Evolutionary conservation across 768 basidiomycete species (phyloP), one percentile per base, ranked within the genome.

Genomic region (Russula emetica): DNA sequence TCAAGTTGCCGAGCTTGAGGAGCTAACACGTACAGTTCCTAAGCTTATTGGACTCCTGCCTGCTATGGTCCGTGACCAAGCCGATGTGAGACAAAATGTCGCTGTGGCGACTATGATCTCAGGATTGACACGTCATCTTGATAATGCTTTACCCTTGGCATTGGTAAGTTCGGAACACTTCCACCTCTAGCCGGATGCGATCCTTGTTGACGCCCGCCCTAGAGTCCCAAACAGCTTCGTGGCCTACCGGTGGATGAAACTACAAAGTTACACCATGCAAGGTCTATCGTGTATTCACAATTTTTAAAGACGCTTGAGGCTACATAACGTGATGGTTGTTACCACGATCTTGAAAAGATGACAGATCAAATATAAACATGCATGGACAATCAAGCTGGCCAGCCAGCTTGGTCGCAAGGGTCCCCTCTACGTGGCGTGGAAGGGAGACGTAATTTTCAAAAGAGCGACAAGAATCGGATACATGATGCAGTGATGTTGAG

Each of bases 51-150:
- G 79, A 4, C 74, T 85, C 32, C 75, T 93, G 1, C 90, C 92
- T 0, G 86, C 89, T 65, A 78, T 90, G 5, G 75, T 92, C 32
- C 78, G 76, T 60, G 79, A 87, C 56, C 76, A 78, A 28, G 74
- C 75, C 45, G 84, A 92, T 67, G 73, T 79, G n/a, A 78, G 86
- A 58, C 88, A 90, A 73, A 81, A 76, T 60, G 86, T 86, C 11
- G 89, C 90, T 5, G 70, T 90, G 52, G 81, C 86, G 30, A 85
- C 85, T 69, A 92, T 93, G 87, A 81, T 85, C 53, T 77, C 82
- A 3, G 78, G 80, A n/a, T 70, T 93, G 63, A 79, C 88, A 45
- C 74, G 74, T 22, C 76, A 82, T 44, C 79, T 87, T 40, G 86
- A 88, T 70, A 82, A 80, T 63, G 76, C 82, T 55, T 81, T 79